A percentile compares a stretch with the other conserved stretches of the same genome.
Conservation (phyloP, 2,329 filamentous ascomycete species). For the Mycosphaerelloides madeirae region DNA sequence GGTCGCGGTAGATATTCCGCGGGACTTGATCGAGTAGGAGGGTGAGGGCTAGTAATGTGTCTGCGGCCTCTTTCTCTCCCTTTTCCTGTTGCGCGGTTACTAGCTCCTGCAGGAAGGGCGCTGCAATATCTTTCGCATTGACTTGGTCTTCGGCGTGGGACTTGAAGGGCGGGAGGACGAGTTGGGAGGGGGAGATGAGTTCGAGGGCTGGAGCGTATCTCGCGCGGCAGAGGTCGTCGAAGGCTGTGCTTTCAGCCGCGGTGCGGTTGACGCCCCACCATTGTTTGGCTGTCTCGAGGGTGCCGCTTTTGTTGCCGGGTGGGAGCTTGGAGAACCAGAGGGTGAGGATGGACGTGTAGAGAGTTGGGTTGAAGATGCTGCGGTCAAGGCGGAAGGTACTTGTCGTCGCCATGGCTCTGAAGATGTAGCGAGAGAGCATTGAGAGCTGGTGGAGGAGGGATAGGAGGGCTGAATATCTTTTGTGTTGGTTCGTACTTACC, state of each 20-base stretch:
- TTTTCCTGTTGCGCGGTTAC: conserved; percentile 21
- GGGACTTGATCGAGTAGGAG: conserved; percentile 61
- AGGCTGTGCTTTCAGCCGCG: conserved; percentile 31
- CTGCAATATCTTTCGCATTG: conserved; percentile 23
- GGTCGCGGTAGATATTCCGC: conserved; percentile 56
- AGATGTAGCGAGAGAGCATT: no score
- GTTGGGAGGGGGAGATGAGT: conserved; percentile 34
- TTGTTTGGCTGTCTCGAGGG: conserved; percentile 25
- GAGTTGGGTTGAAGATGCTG: conserved; percentile 36
- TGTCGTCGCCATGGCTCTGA: no score
- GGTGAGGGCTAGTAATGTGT: conserved; percentile 46
- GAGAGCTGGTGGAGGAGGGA: no score
- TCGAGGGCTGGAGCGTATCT: conserved; percentile 35
- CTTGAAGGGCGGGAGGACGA: conserved; percentile 27
- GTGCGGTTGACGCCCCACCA: conserved; percentile 36
- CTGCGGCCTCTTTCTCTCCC: conserved; percentile 22
- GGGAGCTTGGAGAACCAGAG: conserved; percentile 39
- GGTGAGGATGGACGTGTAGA: conserved; percentile 35
- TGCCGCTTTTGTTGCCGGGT: conserved; percentile 22
- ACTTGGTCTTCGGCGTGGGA: conserved; percentile 24
- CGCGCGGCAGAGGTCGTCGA: conserved; percentile 35
- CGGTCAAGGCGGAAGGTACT: conserved; percentile 31
- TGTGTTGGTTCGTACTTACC: no score
- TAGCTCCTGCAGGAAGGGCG: conserved; percentile 37
- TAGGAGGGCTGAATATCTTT: no score